Conservation (phyloP, 306 rosid genomes). For the Phaseolus lunatus region DNA sequence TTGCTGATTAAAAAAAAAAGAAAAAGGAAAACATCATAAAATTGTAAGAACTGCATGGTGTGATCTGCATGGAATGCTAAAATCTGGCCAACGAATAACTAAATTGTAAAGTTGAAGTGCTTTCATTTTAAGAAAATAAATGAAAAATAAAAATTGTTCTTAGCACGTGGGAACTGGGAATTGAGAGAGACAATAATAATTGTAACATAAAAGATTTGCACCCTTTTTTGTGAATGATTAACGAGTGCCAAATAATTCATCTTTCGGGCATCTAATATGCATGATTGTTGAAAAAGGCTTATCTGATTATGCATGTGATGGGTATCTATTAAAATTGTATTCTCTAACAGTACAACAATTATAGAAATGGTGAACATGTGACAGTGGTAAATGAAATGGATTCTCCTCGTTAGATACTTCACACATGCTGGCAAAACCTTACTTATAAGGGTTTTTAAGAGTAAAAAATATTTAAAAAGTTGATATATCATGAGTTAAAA, state of each 20-base stretch:
- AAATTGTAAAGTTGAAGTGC: background rate
- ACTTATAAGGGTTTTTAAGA: too few relatives aligned
- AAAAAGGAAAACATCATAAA: background rate
- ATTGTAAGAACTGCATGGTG: background rate
- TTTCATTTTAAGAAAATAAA: background rate
- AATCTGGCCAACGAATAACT: background rate
- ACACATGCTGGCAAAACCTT: too few relatives aligned
- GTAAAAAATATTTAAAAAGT: too few relatives aligned
- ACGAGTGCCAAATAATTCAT: background rate
- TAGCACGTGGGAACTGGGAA: background rate
- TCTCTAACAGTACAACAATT: background rate
- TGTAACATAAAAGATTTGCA: background rate
- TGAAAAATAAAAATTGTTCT: background rate
- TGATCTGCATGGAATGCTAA: background rate
- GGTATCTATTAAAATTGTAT: background rate
- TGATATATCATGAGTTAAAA: too few relatives aligned
- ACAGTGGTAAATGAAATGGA: background rate
- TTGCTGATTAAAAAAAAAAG: too few relatives aligned
- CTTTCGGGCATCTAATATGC: background rate
- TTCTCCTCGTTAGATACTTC: background rate
- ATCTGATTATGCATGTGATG: conserved; percentile 18
- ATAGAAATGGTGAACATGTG: conserved; percentile 5
- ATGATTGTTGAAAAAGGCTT: conserved; percentile 10
- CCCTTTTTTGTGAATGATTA: background rate
- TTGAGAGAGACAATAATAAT: background rate